phyloP scores from a whole-genome alignment of 2,329 filamentous ascomycete species.

The Penicillium sp. region DNA sequence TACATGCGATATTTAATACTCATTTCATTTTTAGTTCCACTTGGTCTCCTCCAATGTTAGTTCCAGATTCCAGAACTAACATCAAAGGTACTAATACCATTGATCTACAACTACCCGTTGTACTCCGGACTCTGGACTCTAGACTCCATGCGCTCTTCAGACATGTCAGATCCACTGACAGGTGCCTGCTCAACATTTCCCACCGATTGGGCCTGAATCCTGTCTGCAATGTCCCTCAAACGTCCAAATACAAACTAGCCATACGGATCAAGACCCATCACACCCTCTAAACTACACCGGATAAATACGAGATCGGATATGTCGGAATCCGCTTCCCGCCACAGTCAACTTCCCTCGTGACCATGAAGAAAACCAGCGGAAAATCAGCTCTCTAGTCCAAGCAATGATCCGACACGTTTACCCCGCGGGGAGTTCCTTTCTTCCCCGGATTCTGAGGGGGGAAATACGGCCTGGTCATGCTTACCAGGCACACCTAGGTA shows the following conservation, averaged over 20 bases:
- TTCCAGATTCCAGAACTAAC: neutral
- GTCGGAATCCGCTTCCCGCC: slow-evolving; percentile 18
- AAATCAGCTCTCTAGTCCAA: neutral
- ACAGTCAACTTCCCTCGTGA: neutral
- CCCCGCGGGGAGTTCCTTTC: neutral
- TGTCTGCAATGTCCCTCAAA: neutral
- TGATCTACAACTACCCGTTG: slow-evolving; percentile 1
- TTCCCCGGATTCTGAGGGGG: slow-evolving; percentile 4
- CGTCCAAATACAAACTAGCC: neutral
- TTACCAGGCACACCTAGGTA: neutral
- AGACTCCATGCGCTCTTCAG: neutral
- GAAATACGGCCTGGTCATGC: neutral
- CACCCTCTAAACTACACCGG: neutral
- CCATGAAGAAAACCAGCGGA: neutral
- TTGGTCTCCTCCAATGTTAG: neutral
- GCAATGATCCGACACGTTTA: neutral
- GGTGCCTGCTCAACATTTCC: neutral
- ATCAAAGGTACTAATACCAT: neutral
- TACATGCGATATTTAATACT: neutral
- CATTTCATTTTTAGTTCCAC: neutral
- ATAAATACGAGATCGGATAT: neutral
- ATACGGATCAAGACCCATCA: neutral
- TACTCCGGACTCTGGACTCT: neutral
- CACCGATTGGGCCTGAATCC: slow-evolving; percentile 2
- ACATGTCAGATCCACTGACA: slow-evolving; percentile 2